phyloP scores from a whole-genome alignment of 1,139 yeast species.

The Hanseniaspora gamundiae region DNA sequence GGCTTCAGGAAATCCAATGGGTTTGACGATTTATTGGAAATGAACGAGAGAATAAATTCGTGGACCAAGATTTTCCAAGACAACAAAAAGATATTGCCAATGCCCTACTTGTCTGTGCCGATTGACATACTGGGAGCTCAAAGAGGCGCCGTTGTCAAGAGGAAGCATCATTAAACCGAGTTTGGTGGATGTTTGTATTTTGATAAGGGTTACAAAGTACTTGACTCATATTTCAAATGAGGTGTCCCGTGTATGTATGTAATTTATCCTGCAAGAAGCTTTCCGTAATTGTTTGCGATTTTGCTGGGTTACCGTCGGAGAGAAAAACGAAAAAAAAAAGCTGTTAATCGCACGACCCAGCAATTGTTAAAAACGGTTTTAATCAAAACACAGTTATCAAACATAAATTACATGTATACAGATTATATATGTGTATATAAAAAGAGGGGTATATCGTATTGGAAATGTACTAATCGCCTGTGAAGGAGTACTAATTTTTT shows the following conservation, averaged over 20 bases:
- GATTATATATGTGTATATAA: too few relatives aligned
- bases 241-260: background rate
- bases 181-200: slow-evolving; percentile 16
- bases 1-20: slow-evolving; percentile 26
- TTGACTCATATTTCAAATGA: background rate
- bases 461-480: too few relatives aligned
- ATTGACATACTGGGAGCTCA: slow-evolving; percentile 7
- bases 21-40: slow-evolving; percentile 21
- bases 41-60: background rate
- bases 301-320: too few relatives aligned
- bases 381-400: background rate
- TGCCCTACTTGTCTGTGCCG: slow-evolving; percentile 19
- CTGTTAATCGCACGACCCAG: too few relatives aligned
- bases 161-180: slow-evolving; percentile 21
- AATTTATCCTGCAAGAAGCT: too few relatives aligned
- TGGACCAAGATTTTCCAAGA: slow-evolving; percentile 6
- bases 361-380: too few relatives aligned
- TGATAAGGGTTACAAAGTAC: background rate
- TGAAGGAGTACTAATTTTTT: too few relatives aligned
- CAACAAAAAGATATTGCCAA: slow-evolving; percentile 20
- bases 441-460: too few relatives aligned
- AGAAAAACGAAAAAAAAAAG: too few relatives aligned
- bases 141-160: background rate
- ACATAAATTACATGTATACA: background rate
- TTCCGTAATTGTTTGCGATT: too few relatives aligned